Evolutionary conservation across 225 moss, liverwort and hornwort species (phyloP), one percentile per base, ranked within the genome.

Genomic region (Takakia lepidozioides): DNA sequence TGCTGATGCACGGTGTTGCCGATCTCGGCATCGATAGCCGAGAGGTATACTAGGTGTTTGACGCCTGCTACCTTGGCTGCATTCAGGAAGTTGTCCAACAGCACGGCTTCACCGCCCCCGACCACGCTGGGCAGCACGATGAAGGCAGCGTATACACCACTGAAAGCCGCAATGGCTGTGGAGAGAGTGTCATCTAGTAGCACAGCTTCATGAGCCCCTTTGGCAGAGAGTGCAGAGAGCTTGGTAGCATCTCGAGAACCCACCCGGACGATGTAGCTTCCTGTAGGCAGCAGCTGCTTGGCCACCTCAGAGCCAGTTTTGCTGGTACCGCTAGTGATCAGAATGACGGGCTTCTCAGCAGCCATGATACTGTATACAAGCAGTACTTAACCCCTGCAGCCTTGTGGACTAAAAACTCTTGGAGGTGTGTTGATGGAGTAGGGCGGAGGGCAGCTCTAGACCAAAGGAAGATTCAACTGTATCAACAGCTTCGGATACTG

Each of bases 271-370:
- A 16, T 4, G n/a, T 17, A 41, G n/a, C 18, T 7, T 6, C n/a
- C 14, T 7, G 41, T 41, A 2, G 41, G 18, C 18, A 41, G n/a
- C 8, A 41, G 41, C 41, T 41, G 41, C 41, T 41, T 41, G 41
- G 41, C 41, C 11, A 20, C 16, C 41, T 13, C 41, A 16, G n/a
- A 6, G n/a, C 41, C 41, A 10, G 17, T 41, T 5, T 17, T 20
- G 41, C 41, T 16, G 0, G 41, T 41, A 8, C 18, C 41, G 14
- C 41, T 7, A 9, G 41, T 41, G 41, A 41, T 16, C 41, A 41
- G 41, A 41, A 41, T 20, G 41, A 41, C n/a, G n/a, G 41, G 41
- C 41, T 41, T 41, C 41, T n/a, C n/a, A n/a, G n/a, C n/a, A n/a
- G n/a, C n/a, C n/a, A n/a, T n/a, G n/a, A n/a, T n/a, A n/a, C n/a